Conservation (phyloP, 306 rosid species). For the Cucumis cinereus region DNA sequence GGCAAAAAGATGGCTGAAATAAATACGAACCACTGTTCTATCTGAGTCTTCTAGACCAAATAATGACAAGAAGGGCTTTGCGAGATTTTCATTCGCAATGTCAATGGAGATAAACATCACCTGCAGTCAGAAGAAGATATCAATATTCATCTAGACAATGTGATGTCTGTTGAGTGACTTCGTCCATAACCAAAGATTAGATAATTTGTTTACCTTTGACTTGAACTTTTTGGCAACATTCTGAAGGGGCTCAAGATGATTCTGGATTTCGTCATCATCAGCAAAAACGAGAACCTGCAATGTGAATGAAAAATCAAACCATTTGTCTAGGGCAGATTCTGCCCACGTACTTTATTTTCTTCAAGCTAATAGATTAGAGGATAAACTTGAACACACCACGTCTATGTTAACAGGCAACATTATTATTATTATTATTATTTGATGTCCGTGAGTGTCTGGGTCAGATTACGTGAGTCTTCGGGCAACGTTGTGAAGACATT, state of each 20-base stretch:
- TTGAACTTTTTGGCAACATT: slow-evolving; percentile 71
- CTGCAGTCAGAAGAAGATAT: slow-evolving; percentile 35
- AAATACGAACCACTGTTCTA: slow-evolving; percentile 53
- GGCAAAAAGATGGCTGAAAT: slow-evolving; percentile 4
- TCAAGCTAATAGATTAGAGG: no score
- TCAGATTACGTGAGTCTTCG: no score
- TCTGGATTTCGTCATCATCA: slow-evolving; percentile 32
- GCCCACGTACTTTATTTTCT: no score
- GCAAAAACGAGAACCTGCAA: slow-evolving; percentile 69
- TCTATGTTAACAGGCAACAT: neutral
- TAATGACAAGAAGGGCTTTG: slow-evolving; percentile 77
- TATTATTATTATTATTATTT: no score
- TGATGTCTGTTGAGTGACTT: slow-evolving; percentile 11
- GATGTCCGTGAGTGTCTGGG: no score
- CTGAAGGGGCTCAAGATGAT: slow-evolving; percentile 52
- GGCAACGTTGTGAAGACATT: neutral
- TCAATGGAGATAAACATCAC: slow-evolving; percentile 56
- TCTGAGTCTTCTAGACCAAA: slow-evolving; percentile 82
- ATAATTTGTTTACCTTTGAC: slow-evolving; percentile 47
- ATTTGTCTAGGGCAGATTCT: neutral
- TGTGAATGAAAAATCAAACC: neutral
- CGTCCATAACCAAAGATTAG: slow-evolving; percentile 7
- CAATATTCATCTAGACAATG: slow-evolving; percentile 1
- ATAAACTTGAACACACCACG: no score
- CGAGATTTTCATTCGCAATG: slow-evolving; percentile 70